These are phyloP conservation scores for Puccinia triticina DNA, from an alignment of 1,284 basidiomycete genomes.

Conservation along the genomic window DNA sequence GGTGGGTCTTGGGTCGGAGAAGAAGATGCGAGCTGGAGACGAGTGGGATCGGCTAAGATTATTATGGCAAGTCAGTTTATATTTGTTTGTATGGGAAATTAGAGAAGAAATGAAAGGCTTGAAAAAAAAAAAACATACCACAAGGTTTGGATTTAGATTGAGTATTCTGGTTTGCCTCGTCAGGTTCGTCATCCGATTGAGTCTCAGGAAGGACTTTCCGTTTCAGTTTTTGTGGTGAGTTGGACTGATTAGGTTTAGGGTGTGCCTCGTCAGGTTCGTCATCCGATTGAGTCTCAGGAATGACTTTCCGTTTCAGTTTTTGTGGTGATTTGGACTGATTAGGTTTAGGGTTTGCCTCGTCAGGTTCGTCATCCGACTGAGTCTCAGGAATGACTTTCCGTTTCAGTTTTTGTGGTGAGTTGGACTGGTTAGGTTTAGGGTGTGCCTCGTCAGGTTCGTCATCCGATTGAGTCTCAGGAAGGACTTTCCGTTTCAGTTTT, in stretches of 20 bases:
- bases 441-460: not conserved
- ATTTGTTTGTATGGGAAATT: too few species aligned
- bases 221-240: not conserved
- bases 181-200: not conserved
- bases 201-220: not conserved
- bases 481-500: not conserved
- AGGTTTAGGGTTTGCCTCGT: too few species aligned
- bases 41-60: not conserved
- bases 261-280: not conserved
- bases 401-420: not conserved
- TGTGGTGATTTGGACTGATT: not conserved
- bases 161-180: not conserved
- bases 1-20: not conserved
- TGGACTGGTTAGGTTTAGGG: too few species aligned
- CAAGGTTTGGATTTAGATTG: not conserved
- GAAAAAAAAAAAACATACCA: not conserved
- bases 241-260: too few species aligned
- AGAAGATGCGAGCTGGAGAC: not conserved
- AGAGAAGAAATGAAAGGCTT: not conserved
- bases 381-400: constrained; percentile 3
- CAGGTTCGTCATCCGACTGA: not conserved
- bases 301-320: not conserved
- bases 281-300: constrained; percentile 25
- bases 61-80: not conserved
- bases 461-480: constrained; percentile 25